phyloP scores from a whole-genome alignment of 1,284 basidiomycete genomes.

The Ganoderma sp. region DNA sequence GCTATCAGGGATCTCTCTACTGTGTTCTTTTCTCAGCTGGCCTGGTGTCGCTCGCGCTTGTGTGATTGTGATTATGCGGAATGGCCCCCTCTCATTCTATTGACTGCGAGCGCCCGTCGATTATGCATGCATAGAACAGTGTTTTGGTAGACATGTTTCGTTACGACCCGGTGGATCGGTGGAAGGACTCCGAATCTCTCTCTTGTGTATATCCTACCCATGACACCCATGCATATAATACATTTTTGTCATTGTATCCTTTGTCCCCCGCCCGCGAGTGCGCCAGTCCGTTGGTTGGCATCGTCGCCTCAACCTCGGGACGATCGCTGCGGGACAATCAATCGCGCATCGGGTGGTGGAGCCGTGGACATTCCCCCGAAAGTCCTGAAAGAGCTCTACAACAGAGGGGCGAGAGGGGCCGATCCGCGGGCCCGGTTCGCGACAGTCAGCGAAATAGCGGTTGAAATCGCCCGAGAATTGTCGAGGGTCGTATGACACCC shows the following conservation, averaged over 20 bases:
- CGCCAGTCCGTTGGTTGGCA: not conserved
- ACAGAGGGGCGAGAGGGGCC: slow-evolving; percentile 7
- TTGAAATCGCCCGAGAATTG: slow-evolving; percentile 18
- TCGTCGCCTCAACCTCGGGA: slow-evolving; percentile 3
- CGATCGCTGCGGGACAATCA: not conserved
- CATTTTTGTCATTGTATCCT: slow-evolving; percentile 1
- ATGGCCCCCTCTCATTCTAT: slow-evolving; percentile 6
- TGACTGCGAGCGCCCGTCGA: slow-evolving; percentile 15
- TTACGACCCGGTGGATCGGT: slow-evolving; percentile 22
- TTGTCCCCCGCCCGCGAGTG: not conserved
- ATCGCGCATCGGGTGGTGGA: not conserved
- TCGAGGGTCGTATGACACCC: slow-evolving; percentile 2
- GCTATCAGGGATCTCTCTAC: slow-evolving; percentile 14
- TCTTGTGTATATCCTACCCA: slow-evolving; percentile 27
- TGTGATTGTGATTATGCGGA: slow-evolving; percentile 19
- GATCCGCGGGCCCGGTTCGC: slow-evolving; percentile 18
- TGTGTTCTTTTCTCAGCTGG: slow-evolving; percentile 7
- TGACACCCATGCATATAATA: slow-evolving; percentile 26
- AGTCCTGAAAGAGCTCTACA: not conserved
- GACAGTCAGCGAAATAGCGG: slow-evolving; percentile 25
- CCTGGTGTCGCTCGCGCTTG: slow-evolving; percentile 18
- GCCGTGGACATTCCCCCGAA: not conserved
- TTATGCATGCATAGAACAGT: slow-evolving; percentile 21
- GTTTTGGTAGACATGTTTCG: slow-evolving; percentile 27
- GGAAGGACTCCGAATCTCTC: slow-evolving; percentile 19